Base-by-base conservation (phyloP, 176 grass and related monocot genomes). In the Sorghum bicolor region DNA sequence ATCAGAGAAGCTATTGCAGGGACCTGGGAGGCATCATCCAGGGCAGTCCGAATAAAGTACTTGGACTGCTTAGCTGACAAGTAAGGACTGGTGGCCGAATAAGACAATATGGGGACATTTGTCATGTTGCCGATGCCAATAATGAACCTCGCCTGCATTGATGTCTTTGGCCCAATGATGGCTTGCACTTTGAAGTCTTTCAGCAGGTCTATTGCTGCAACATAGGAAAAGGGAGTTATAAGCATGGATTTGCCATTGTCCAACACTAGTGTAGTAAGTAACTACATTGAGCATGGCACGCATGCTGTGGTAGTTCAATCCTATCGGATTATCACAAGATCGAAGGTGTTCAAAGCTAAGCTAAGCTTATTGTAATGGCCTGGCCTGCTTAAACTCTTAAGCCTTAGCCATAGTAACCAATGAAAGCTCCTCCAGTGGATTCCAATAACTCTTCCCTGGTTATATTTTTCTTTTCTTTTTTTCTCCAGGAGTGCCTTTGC, bases 81-180 rank as follows among this genome's bases (percentile, higher is more conserved):
- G 39, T 64, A 60, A 22, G 65, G 78, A 16, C 69, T 86, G 6
- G 25, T 89, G n/a, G 87, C 84, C 14, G 84, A 71, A 77, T 87
- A 92, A 24, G 91, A 89, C 43, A 92, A 80, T 17, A 92, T 40
- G 9, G 90, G 90, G 7, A 89, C 90, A 19, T 86, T 63, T 41
- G 73, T 76, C 70, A 24, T 79, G n/a, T 80, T 84, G 67, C 90
- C 82, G 5, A 92, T 40, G 48, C 47, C 72, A 11, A 58, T 29
- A 41, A 89, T 22, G 44, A 89, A 86, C 10, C 61, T 70, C 19
- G 83, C 80, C 55, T 92, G 75, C 5, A 79, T 64, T 9, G 83
- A 84, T 50, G 80, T 87, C 48, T 89, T 80, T 37, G 90, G 87
- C 29, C 87, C 87, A 45, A 89, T 81, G 22, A 89, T 85, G 4